Percentiles rank a stretch among this genome's conserved stretches.
phyloP scores from a whole-genome alignment of 2,329 filamentous ascomycete genomes.

The Coniochaeta sp. region DNA sequence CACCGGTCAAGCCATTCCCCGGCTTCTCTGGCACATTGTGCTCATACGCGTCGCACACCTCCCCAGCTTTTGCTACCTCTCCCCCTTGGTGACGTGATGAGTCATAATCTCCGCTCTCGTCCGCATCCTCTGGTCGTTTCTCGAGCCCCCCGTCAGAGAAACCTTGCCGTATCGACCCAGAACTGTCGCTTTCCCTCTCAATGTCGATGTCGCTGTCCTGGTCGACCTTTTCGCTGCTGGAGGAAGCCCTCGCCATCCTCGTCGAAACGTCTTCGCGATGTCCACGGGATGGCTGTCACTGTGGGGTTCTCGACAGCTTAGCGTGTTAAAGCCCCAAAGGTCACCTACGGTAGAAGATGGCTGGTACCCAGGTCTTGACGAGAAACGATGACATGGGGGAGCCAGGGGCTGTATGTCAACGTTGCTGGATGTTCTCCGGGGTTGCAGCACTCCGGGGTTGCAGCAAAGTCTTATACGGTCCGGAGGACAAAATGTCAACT shows the following conservation, averaged over 20 bases:
- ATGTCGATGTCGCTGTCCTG: not conserved
- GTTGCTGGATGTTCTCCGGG: not conserved
- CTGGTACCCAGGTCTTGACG: not conserved
- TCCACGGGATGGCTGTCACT: not conserved
- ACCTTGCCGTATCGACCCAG: not conserved
- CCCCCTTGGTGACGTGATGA: not conserved
- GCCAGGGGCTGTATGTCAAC: not conserved
- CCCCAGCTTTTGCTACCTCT: not conserved
- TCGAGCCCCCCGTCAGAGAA: not conserved
- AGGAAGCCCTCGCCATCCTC: not conserved
- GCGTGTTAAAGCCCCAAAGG: not conserved
- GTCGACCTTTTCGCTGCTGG: not conserved
- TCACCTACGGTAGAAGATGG: not conserved
- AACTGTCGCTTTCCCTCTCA: not conserved
- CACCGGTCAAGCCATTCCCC: conserved; percentile 13
- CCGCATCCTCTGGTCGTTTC: not conserved
- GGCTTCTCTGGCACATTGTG: not conserved
- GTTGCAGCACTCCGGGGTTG: too few species aligned
- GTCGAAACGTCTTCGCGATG: not conserved
- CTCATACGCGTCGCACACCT: not conserved
- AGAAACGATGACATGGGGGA: not conserved
- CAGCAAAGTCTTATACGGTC: too few species aligned
- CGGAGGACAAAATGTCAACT: too few species aligned
- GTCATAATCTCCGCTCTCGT: not conserved
- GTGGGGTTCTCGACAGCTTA: not conserved